These are phyloP conservation scores for Coniochaeta pulveracea DNA, from an alignment of 2,329 filamentous ascomycete genomes.

Conservation along the genomic window DNA sequence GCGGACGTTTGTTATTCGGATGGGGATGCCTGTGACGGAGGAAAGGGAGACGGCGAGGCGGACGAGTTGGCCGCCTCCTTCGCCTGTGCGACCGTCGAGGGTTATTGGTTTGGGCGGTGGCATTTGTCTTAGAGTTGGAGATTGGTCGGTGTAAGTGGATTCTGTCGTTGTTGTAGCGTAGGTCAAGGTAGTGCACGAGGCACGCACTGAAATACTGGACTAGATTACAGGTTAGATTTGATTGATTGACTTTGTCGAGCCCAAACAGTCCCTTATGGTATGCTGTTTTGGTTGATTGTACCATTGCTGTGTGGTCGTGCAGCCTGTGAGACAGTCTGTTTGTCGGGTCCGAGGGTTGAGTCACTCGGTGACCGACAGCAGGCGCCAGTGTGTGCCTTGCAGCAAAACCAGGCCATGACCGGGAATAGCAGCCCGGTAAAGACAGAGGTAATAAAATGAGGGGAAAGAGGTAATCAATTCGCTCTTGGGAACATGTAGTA, in stretches of 20 bases:
- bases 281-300: not conserved
- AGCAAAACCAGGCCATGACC: too few species aligned
- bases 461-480: too few species aligned
- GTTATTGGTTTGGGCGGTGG: conserved; percentile 24
- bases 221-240: not conserved
- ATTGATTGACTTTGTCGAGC: not conserved
- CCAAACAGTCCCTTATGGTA: not conserved
- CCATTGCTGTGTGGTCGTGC: not conserved
- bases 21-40: conserved; percentile 39
- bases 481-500: too few species aligned
- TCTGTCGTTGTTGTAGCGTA: not conserved
- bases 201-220: not conserved
- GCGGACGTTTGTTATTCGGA: conserved; percentile 42
- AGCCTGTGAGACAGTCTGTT: not conserved
- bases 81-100: conserved; percentile 45
- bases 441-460: too few species aligned
- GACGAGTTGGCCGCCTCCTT: conserved; percentile 52
- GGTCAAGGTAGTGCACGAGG: not conserved
- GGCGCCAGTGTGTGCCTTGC: too few species aligned
- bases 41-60: conserved; percentile 44
- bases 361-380: conserved; percentile 4
- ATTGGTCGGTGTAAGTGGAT: not conserved
- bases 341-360: conserved; percentile 2
- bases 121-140: conserved; percentile 2
- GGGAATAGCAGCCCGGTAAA: too few species aligned